These are phyloP conservation scores for Mycena crocata DNA, from an alignment of 768 basidiomycete species.

Conservation along the genomic window DNA sequence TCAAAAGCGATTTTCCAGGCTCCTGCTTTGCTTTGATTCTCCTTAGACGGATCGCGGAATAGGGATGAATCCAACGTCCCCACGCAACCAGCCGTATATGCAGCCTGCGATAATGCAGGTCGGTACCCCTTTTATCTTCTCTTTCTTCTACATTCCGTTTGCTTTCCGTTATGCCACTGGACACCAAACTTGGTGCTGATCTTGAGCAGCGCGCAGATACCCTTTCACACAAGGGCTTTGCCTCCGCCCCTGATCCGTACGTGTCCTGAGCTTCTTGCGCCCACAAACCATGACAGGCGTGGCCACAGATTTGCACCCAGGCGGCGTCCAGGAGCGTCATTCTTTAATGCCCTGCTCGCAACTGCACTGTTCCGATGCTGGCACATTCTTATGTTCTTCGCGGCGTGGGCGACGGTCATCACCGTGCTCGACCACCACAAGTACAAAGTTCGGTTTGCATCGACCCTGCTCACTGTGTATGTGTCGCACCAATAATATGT, in stretches of 20 bases:
- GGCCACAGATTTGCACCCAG: constrained; percentile 25
- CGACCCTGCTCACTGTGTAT: constrained; percentile 77
- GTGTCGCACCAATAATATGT: constrained; percentile 34
- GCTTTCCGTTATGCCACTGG: too few species aligned
- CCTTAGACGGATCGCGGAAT: neutral
- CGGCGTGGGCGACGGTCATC: constrained; percentile 70
- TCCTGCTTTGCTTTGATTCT: neutral
- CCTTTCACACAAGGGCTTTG: constrained; percentile 28
- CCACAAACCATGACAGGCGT: neutral
- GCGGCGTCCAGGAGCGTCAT: constrained; percentile 32
- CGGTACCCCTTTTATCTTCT: neutral
- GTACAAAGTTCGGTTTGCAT: constrained; percentile 55
- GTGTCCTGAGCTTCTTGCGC: neutral
- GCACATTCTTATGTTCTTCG: constrained; percentile 75
- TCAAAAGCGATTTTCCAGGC: too few species aligned
- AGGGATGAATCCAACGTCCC: neutral
- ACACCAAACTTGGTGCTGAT: neutral
- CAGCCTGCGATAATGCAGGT: too few species aligned
- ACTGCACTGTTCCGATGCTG: constrained; percentile 63
- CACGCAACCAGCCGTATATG: neutral
- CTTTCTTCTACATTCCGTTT: neutral
- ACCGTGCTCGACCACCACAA: constrained; percentile 61
- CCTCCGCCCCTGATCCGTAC: constrained; percentile 27
- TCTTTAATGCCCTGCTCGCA: constrained; percentile 43
- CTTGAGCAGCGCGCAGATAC: constrained; percentile 14